A percentile compares a stretch with the other conserved stretches of the same genome.
Evolutionary conservation across 169 alveolate genomes (phyloP).

Genomic region (Plasmodium relictum): DNA sequence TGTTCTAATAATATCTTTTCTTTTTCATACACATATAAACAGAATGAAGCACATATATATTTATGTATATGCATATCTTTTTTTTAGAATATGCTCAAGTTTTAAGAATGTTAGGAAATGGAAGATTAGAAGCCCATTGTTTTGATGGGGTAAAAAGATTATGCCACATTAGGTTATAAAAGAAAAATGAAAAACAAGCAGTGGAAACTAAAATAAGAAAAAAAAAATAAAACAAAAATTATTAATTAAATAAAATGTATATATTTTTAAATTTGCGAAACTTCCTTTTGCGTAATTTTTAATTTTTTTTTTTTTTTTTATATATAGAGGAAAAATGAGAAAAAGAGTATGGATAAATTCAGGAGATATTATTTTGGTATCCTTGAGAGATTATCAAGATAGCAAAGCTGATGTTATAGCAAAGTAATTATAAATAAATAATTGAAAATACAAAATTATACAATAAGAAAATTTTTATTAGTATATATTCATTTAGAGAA

Average conservation of each 20-base stretch:
- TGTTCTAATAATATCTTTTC: background rate
- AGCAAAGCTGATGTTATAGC: slow-evolving; percentile 98
- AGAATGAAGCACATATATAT: too few species aligned
- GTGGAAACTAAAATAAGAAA: background rate
- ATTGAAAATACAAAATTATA: background rate
- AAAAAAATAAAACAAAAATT: background rate
- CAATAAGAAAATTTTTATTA: background rate
- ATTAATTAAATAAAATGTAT: background rate
- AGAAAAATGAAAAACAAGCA: background rate
- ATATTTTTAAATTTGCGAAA: background rate
- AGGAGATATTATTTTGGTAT: slow-evolving; percentile 96
- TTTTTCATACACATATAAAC: slow-evolving; percentile 2
- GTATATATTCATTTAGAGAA: background rate
- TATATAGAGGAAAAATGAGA: slow-evolving; percentile 95
- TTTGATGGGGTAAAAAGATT: slow-evolving; percentile 97
- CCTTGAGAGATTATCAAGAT: slow-evolving; percentile 98
- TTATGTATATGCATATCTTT: background rate
- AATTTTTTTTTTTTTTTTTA: background rate
- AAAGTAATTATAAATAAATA: slow-evolving; percentile 83
- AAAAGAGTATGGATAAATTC: slow-evolving; percentile 98
- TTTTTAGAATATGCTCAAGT: slow-evolving; percentile 96
- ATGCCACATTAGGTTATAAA: slow-evolving; percentile 94
- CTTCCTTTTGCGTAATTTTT: background rate
- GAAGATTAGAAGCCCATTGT: slow-evolving; percentile 98
- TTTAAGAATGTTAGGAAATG: slow-evolving; percentile 98